Conservation (phyloP, 139 green algal species). For the Yamagishiella unicocca region DNA sequence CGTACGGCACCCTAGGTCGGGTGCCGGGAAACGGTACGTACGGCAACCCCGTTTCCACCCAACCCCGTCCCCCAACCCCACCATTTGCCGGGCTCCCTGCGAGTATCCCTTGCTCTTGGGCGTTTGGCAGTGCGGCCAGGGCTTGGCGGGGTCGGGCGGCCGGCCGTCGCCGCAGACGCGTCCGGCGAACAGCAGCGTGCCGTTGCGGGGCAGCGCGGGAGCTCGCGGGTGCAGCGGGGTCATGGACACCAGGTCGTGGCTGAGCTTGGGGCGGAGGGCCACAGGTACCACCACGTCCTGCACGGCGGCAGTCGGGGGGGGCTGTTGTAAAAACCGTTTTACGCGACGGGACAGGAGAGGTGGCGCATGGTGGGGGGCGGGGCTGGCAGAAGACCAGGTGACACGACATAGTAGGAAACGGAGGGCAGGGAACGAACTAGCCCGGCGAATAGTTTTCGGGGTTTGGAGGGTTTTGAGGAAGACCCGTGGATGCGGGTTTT, state of each 20-base stretch:
- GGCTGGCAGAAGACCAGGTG: neutral
- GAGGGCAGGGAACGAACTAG: too few species aligned
- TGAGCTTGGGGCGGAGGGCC: neutral
- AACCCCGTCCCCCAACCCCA: too few species aligned
- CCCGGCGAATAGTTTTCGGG: too few species aligned
- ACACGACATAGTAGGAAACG: too few species aligned
- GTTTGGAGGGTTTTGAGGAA: too few species aligned
- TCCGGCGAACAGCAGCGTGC: constrained; percentile 35
- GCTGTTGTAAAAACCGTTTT: too few species aligned
- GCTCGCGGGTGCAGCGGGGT: constrained; percentile 21
- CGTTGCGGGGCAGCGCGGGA: neutral
- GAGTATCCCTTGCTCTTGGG: constrained; percentile 14
- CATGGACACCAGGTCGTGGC: neutral
- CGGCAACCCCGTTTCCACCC: too few species aligned
- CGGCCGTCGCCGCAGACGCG: constrained; percentile 28
- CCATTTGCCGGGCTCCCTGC: constrained; percentile 23
- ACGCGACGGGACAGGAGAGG: too few species aligned
- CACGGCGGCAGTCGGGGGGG: neutral
- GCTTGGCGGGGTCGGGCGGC: neutral
- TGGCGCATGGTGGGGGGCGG: too few species aligned
- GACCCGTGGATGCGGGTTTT: too few species aligned
- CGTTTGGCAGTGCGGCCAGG: constrained; percentile 39
- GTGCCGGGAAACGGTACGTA: too few species aligned
- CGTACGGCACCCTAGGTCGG: too few species aligned
- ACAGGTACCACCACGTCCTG: constrained; percentile 37